Evolutionary conservation across 805 yeast species (phyloP).

Genomic region (Wickerhamiella hasegawae): DNA sequence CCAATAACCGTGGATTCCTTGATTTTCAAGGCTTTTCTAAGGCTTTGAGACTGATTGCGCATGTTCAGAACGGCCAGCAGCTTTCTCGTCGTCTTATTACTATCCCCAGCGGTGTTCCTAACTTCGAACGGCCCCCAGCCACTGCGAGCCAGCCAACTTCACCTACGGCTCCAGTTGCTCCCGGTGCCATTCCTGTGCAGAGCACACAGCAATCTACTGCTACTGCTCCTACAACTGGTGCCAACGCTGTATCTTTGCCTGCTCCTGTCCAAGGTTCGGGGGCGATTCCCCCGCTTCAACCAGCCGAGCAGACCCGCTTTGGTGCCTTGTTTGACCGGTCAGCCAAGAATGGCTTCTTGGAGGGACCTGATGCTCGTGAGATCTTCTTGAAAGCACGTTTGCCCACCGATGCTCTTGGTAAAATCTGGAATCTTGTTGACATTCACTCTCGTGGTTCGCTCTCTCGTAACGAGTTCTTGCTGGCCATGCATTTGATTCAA

Average conservation of each 20-base stretch:
- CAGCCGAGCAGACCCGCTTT: conserved; percentile 23
- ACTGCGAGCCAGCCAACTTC: conserved; percentile 4
- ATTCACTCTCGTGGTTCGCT: conserved; percentile 57
- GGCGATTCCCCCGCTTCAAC: conserved; percentile 21
- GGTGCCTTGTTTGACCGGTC: conserved; percentile 48
- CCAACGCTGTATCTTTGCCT: conserved; percentile 22
- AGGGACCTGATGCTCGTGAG: conserved; percentile 68
- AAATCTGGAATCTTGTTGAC: conserved; percentile 82
- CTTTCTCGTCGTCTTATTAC: conserved; percentile 38
- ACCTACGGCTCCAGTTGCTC: background rate
- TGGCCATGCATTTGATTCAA: conserved; percentile 93
- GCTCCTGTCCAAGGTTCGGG: conserved; percentile 8
- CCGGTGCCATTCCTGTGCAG: conserved; percentile 1
- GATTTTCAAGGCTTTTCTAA: conserved; percentile 65
- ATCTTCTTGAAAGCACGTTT: conserved; percentile 81
- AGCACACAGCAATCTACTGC: conserved; percentile 1
- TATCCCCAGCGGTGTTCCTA: conserved; percentile 45
- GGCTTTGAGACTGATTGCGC: conserved; percentile 81
- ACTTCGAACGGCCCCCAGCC: conserved; percentile 26
- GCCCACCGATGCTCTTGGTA: conserved; percentile 61
- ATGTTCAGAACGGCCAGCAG: conserved; percentile 61
- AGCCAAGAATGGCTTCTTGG: conserved; percentile 38
- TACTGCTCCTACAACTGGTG: conserved; percentile 5
- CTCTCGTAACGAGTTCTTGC: conserved; percentile 57
- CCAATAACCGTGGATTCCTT: conserved; percentile 70